Conservation (phyloP, 2,329 filamentous ascomycete species). For the Hymenoscyphus albidus region DNA sequence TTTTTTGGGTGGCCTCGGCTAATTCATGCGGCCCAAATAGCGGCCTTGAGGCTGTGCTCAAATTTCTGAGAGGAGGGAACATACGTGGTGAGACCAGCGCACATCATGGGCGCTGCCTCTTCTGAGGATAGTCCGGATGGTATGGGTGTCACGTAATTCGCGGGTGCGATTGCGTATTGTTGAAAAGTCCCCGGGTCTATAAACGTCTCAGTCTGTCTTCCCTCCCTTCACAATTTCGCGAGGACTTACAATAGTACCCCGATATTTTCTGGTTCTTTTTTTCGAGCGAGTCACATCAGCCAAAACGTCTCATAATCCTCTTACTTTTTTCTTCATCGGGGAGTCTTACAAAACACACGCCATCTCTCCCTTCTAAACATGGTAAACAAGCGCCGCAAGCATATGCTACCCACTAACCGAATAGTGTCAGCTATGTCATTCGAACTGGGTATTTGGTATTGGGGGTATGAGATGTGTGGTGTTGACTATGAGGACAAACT, state of each 20-base stretch:
- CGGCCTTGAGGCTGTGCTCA: constrained; percentile 14
- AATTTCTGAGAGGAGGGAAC: constrained; percentile 10
- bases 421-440: constrained; percentile 8
- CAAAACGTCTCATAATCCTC: background rate
- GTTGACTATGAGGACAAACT: too few relatives aligned
- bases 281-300: background rate
- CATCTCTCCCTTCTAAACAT: constrained; percentile 56
- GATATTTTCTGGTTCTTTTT: constrained; percentile 52
- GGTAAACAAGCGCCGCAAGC: constrained; percentile 51
- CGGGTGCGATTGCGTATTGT: constrained; percentile 61
- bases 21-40: constrained; percentile 26
- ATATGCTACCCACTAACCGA: constrained; percentile 49
- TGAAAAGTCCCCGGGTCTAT: constrained; percentile 64
- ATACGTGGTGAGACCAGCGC: constrained; percentile 60
- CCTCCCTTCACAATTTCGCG: background rate
- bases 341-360: constrained; percentile 58
- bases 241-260: constrained; percentile 54
- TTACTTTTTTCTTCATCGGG: background rate
- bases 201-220: background rate
- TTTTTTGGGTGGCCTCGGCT: constrained; percentile 13
- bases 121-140: constrained; percentile 57
- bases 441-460: background rate
- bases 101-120: constrained; percentile 63
- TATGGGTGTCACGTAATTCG: constrained; percentile 67
- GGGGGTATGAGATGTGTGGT: background rate